Percentiles rank a stretch among this genome's conserved stretches.
Conservation (phyloP, 2,329 filamentous ascomycete genomes). For the Penicillium sclerotiorum region DNA sequence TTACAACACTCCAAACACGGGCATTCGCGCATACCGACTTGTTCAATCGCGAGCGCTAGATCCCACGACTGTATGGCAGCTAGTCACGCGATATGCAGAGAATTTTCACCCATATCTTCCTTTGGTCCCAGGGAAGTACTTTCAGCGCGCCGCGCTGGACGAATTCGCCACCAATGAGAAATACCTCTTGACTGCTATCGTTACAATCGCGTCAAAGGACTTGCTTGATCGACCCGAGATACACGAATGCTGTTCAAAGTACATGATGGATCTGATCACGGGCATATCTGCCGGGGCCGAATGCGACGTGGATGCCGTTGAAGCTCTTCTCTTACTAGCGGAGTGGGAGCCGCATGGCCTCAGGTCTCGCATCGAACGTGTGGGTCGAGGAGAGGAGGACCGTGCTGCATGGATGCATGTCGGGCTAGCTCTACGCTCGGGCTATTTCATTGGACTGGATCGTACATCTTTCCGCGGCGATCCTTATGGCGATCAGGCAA, state of each 20-base stretch:
- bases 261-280: slow-evolving; percentile 71
- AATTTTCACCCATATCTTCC: slow-evolving; percentile 73
- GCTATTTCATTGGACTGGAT: slow-evolving; percentile 71
- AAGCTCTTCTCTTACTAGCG: slow-evolving; percentile 68
- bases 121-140: slow-evolving; percentile 63
- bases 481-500: slow-evolving; percentile 59
- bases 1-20: slow-evolving; percentile 29
- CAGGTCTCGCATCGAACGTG: slow-evolving; percentile 60
- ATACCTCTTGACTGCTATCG: slow-evolving; percentile 68
- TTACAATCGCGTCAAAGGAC: slow-evolving; percentile 73
- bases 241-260: slow-evolving; percentile 66
- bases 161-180: slow-evolving; percentile 63
- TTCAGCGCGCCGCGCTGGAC: slow-evolving; percentile 57
- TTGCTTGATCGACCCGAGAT: slow-evolving; percentile 64
- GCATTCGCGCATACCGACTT: slow-evolving; percentile 46
- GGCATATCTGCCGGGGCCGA: slow-evolving; percentile 67
- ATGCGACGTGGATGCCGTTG: slow-evolving; percentile 70
- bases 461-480: slow-evolving; percentile 67
- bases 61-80: slow-evolving; percentile 53
- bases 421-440: slow-evolving; percentile 68
- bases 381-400: slow-evolving; percentile 73
- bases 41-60: slow-evolving; percentile 51
- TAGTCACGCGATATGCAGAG: slow-evolving; percentile 62
- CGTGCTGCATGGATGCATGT: slow-evolving; percentile 78
- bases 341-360: slow-evolving; percentile 73